Base-by-base conservation (phyloP, 345 rosid species). In the Melaleuca alternifolia region DNA sequence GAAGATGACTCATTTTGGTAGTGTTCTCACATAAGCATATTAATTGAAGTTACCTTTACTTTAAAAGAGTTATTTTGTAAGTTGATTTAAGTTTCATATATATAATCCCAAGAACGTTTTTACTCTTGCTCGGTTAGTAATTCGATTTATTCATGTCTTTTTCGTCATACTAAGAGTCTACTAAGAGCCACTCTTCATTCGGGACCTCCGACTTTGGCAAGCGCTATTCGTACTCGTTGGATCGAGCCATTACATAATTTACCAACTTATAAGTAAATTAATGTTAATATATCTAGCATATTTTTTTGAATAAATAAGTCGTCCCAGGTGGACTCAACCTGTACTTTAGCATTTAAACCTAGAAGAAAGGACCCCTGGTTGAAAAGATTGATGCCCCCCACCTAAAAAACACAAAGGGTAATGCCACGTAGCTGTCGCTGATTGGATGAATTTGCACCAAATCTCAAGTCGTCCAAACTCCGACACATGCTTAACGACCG, bases 21-120 rank as follows among this genome's bases (percentile, higher is more conserved):
- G 0, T 65, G 2, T 4, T 30, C 9, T 65, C 76, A 15, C 10
- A 0, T 15, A 0, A 30, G 44, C 11, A 30, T 41, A 41, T 41
- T 41, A 41, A 4, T 41, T 4, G 3, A 41, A 4, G 6, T 26
- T 24, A 5, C 26, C 1, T 1, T 57, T 26, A 57, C 26, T 0
- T 5, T 5, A 24, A 2, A 57, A 57, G 7, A 57, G 1, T 57
- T 57, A 10, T 57, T 57, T 2, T 0, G 14, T 11, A 57, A 24
- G 26, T 56, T 24, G 5, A 56, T 56, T 54, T 56, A 56, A 10
- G 3, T 56, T 56, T 24, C 6, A 56, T 9, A 4, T 9, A 4
- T 24, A 10, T 56, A 56, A 56, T 56, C 61, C 24, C n/a, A 24
- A 56, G 10, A 23, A 56, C 24, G 41, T 41, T 41, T 41, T 41